phyloP scores from a whole-genome alignment of 106 monocot genomes.

The Acorus gramineus region DNA sequence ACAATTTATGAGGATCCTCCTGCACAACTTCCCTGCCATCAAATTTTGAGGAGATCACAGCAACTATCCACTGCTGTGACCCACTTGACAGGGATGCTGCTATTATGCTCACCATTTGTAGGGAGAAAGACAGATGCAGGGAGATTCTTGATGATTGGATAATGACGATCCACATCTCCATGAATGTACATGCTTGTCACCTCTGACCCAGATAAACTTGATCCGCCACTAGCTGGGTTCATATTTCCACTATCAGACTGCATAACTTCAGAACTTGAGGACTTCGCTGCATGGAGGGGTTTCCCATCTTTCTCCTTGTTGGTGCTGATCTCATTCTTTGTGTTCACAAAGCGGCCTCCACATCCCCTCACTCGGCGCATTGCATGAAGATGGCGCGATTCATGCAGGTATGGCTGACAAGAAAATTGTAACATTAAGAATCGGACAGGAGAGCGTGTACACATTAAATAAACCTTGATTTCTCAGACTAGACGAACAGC shows the following conservation, averaged over 20 bases:
- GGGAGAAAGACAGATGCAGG: too few relatives aligned
- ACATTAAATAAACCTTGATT: too few relatives aligned
- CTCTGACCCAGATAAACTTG: conserved; percentile 43
- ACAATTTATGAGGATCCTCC: conserved; percentile 6
- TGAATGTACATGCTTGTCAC: conserved; percentile 42
- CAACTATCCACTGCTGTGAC: conserved; percentile 10
- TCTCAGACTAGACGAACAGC: too few relatives aligned
- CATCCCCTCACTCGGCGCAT: conserved; percentile 21
- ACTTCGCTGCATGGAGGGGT: conserved; percentile 11
- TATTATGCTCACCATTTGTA: not conserved
- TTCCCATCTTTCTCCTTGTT: conserved; percentile 2
- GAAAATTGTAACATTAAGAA: not conserved
- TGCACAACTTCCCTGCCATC: conserved; percentile 1
- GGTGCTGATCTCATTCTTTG: conserved; percentile 9
- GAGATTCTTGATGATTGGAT: conserved; percentile 23
- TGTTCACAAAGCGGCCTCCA: conserved; percentile 21
- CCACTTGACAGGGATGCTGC: not conserved
- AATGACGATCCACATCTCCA: conserved; percentile 20
- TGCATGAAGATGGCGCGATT: conserved; percentile 26
- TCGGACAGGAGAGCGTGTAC: not conserved
- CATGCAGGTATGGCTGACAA: conserved; percentile 21
- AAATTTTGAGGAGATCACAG: conserved; percentile 52
- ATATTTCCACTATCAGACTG: conserved; percentile 37
- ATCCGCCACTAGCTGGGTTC: conserved; percentile 29
- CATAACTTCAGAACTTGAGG: conserved; percentile 41